Conservation (phyloP, 495 filamentous ascomycete species). For the Annulohypoxylon moriforme region DNA sequence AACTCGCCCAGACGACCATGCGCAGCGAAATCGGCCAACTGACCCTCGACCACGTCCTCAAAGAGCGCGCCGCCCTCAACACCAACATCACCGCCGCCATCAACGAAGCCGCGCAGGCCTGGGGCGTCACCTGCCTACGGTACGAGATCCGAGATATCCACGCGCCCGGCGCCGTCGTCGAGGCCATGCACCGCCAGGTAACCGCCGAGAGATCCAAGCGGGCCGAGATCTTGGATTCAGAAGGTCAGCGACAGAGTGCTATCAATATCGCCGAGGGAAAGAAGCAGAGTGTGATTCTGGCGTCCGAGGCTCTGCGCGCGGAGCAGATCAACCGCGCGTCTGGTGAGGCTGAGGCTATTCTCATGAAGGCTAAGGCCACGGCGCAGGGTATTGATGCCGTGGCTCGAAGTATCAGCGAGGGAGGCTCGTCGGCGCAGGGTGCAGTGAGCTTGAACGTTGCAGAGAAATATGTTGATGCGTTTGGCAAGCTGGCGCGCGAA, state of each 20-base stretch:
- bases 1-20: slow-evolving; percentile 98
- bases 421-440: slow-evolving; percentile 77
- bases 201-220: slow-evolving; percentile 96
- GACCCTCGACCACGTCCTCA: slow-evolving; percentile 95
- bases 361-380: slow-evolving; percentile 85
- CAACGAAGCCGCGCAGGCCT: slow-evolving; percentile 96
- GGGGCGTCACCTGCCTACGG: slow-evolving; percentile 94
- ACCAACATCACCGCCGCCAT: slow-evolving; percentile 97
- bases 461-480: slow-evolving; percentile 98
- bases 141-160: slow-evolving; percentile 99
- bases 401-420: slow-evolving; percentile 74
- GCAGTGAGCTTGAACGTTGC: slow-evolving; percentile 89
- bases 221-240: slow-evolving; percentile 95
- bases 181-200: slow-evolving; percentile 97
- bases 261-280: slow-evolving; percentile 98
- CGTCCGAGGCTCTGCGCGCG: slow-evolving; percentile 87
- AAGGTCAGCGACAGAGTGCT: slow-evolving; percentile 93
- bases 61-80: slow-evolving; percentile 95
- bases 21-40: slow-evolving; percentile 97
- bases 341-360: slow-evolving; percentile 94
- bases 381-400: slow-evolving; percentile 89
- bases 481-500: slow-evolving; percentile 89
- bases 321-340: slow-evolving; percentile 92
- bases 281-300: slow-evolving; percentile 95
- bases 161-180: slow-evolving; percentile 90